Evolutionary conservation across 129 eudicot species (phyloP).

Genomic region (Lonicera japonica): DNA sequence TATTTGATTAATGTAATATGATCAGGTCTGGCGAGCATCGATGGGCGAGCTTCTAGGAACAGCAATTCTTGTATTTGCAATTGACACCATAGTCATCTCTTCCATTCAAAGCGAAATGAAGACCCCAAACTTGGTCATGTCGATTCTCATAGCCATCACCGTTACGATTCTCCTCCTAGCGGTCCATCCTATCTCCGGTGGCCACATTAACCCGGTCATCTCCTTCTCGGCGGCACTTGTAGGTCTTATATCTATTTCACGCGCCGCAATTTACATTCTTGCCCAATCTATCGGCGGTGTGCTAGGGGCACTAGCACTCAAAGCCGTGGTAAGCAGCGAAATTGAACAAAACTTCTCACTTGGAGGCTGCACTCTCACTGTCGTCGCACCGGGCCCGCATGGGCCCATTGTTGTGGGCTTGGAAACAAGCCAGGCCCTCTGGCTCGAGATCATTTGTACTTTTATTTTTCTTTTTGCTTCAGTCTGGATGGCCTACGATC

Average conservation of each 20-base stretch:
- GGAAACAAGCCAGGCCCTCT: slow-evolving; percentile 48
- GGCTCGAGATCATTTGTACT: slow-evolving; percentile 63
- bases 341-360: slow-evolving; percentile 43
- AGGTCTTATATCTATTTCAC: slow-evolving; percentile 59
- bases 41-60: slow-evolving; percentile 65
- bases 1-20: neutral
- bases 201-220: slow-evolving; percentile 72
- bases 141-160: slow-evolving; percentile 38
- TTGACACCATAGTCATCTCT: slow-evolving; percentile 72
- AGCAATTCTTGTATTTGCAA: slow-evolving; percentile 57
- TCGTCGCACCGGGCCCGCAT: slow-evolving; percentile 48
- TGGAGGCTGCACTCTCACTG: slow-evolving; percentile 62
- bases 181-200: slow-evolving; percentile 62
- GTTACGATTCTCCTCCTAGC: slow-evolving; percentile 61
- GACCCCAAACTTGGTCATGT: slow-evolving; percentile 46
- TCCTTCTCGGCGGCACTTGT: slow-evolving; percentile 71
- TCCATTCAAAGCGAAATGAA: slow-evolving; percentile 36
- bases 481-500: slow-evolving; percentile 74
- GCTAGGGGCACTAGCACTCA: slow-evolving; percentile 62
- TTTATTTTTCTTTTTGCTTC: slow-evolving; percentile 62
- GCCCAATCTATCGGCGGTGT: slow-evolving; percentile 72
- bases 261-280: slow-evolving; percentile 54
- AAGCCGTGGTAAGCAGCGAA: slow-evolving; percentile 39
- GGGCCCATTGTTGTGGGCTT: slow-evolving; percentile 53
- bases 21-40: slow-evolving; percentile 80